Conservation (phyloP, 805 yeast species). For the Kockiozyma suomiensis region DNA sequence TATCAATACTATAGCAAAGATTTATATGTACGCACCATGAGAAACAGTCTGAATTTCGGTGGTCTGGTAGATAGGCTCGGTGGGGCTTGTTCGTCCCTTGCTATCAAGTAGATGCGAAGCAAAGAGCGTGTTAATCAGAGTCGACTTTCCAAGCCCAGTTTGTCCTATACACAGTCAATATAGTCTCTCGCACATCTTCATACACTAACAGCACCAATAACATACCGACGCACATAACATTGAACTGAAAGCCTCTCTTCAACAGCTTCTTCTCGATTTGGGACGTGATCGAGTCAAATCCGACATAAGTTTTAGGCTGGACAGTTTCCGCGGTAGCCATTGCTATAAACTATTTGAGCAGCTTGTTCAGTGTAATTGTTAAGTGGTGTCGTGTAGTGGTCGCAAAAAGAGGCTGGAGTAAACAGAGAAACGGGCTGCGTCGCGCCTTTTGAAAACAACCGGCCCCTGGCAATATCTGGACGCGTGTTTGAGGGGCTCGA, state of each 20-base stretch:
- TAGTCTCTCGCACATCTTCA: too few relatives aligned
- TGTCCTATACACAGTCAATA: constrained; percentile 42
- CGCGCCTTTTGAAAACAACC: neutral
- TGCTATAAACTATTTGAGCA: neutral
- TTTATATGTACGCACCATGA: constrained; percentile 27
- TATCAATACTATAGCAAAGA: neutral
- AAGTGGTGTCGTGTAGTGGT: neutral
- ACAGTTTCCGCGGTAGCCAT: constrained; percentile 32
- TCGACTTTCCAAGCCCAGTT: constrained; percentile 93
- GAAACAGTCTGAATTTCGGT: constrained; percentile 38
- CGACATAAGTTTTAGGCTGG: constrained; percentile 81
- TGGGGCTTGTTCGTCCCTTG: constrained; percentile 66
- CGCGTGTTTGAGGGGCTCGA: constrained; percentile 2
- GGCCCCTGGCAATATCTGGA: neutral
- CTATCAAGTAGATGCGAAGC: constrained; percentile 76
- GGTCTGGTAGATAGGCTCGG: constrained; percentile 80
- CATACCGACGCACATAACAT: constrained; percentile 84
- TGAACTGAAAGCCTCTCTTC: constrained; percentile 92
- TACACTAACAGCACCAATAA: neutral
- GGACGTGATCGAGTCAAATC: constrained; percentile 92
- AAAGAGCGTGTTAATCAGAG: constrained; percentile 86
- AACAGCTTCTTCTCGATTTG: constrained; percentile 92
- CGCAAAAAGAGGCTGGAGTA: neutral
- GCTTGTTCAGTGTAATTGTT: neutral
- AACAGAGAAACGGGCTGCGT: neutral